These are phyloP conservation scores for Paecilomyces sp. DNA, from an alignment of 2,329 filamentous ascomycete species.

Conservation along the genomic window DNA sequence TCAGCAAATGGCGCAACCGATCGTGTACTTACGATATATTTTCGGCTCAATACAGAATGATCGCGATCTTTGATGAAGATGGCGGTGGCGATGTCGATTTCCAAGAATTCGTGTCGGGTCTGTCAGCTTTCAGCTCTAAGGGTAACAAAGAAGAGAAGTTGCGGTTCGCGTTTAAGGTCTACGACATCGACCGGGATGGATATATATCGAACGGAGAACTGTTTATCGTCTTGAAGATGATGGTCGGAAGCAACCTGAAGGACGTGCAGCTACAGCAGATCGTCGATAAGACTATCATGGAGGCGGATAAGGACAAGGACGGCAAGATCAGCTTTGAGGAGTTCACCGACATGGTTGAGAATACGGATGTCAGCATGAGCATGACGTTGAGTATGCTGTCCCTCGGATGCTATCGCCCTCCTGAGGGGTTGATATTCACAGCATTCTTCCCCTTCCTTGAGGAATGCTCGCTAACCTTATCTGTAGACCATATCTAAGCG, in stretches of 20 bases:
- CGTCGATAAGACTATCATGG: constrained; percentile 99
- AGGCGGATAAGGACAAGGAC: constrained; percentile 90
- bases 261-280: constrained; percentile 98
- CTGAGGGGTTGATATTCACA: background rate
- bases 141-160: constrained; percentile 99
- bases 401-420: constrained; percentile 1
- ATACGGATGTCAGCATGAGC: constrained; percentile 66
- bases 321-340: constrained; percentile 99
- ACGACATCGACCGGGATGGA: constrained; percentile 97
- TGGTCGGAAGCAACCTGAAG: constrained; percentile 98
- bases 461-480: background rate
- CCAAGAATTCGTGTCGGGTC: constrained; percentile 93
- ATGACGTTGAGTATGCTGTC: constrained; percentile 55
- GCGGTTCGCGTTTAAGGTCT: constrained; percentile 96
- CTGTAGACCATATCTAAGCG: constrained; percentile 2
- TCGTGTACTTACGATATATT: background rate
- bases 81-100: constrained; percentile 97
- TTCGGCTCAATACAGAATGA: constrained; percentile 60
- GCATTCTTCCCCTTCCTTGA: background rate
- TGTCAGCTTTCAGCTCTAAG: constrained; percentile 94
- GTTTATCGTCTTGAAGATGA: constrained; percentile 99
- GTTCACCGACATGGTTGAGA: constrained; percentile 98
- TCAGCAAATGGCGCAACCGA: background rate
- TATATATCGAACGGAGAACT: constrained; percentile 98
- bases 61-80: constrained; percentile 98